Evolutionary conservation across 768 basidiomycete species (phyloP).

Genomic region (Phanerodontia chrysosporium): DNA sequence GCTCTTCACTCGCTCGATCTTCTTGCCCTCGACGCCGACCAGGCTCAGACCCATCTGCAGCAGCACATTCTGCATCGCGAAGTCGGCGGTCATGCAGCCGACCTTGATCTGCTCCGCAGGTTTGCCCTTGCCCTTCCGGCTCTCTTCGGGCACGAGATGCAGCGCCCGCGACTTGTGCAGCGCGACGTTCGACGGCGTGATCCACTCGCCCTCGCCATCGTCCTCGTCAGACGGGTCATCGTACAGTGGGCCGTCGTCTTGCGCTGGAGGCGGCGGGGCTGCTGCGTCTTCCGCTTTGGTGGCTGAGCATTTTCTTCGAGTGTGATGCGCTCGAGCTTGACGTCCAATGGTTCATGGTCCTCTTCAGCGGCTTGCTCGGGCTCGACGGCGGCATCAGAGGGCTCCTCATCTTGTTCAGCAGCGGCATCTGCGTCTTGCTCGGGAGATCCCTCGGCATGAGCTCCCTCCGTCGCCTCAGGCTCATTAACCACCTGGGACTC

Average conservation of each 20-base stretch:
- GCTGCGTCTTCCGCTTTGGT: neutral
- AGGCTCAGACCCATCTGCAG: slow-evolving; percentile 91
- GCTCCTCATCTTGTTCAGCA: neutral
- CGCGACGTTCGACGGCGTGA: slow-evolving; percentile 84
- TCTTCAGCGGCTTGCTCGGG: slow-evolving; percentile 9
- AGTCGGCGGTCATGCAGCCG: slow-evolving; percentile 98
- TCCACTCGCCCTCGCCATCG: slow-evolving; percentile 93
- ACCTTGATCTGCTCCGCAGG: slow-evolving; percentile 47
- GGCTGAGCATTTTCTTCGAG: slow-evolving; percentile 15
- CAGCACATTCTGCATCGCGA: slow-evolving; percentile 97
- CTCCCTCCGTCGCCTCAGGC: slow-evolving; percentile 9
- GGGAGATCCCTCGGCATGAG: slow-evolving; percentile 16
- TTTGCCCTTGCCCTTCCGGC: slow-evolving; percentile 24
- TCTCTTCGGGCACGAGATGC: slow-evolving; percentile 64
- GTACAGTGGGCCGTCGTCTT: slow-evolving; percentile 38
- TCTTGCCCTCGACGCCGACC: slow-evolving; percentile 85
- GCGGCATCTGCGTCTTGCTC: slow-evolving; percentile 16
- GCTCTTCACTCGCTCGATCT: slow-evolving; percentile 86
- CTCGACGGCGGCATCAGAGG: neutral
- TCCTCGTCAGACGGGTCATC: slow-evolving; percentile 77
- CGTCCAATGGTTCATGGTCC: slow-evolving; percentile 37
- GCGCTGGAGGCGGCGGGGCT: slow-evolving; percentile 5
- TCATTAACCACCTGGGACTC: neutral
- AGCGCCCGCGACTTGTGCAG: slow-evolving; percentile 86
- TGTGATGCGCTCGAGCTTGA: slow-evolving; percentile 36